These are phyloP conservation scores for Solanum lignicaule DNA, from an alignment of 257 asterid species.

Conservation along the genomic window DNA sequence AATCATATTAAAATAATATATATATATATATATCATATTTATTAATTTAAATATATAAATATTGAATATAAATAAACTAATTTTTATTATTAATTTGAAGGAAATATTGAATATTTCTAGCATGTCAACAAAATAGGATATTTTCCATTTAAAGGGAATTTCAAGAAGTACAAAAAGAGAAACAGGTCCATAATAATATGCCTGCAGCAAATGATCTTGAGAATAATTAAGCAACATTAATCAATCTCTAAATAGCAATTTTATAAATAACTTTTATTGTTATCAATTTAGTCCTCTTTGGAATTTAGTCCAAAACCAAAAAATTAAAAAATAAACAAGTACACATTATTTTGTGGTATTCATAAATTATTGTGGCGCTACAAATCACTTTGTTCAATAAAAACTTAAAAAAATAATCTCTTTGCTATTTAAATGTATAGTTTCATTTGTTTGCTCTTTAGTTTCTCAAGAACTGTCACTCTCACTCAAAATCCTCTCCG, in stretches of 20 bases:
- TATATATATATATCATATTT: too few species aligned
- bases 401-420: not conserved
- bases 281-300: not conserved
- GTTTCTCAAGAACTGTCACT: conserved; percentile 23
- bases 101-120: not conserved
- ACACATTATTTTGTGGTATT: not conserved
- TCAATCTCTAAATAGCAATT: not conserved
- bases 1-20: too few species aligned
- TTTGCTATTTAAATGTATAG: conserved; percentile 14
- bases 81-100: not conserved
- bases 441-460: conserved; percentile 14
- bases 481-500: conserved; percentile 20
- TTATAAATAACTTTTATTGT: not conserved
- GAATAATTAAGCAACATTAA: not conserved
- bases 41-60: too few species aligned
- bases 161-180: not conserved
- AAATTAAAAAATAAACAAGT: not conserved
- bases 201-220: not conserved
- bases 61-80: too few species aligned
- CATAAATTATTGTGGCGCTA: conserved; percentile 23
- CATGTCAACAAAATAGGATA: not conserved
- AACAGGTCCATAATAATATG: not conserved
- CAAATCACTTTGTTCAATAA: conserved; percentile 17
- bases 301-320: not conserved
- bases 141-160: not conserved